Base-by-base conservation (phyloP, 2,329 filamentous ascomycete genomes). In the Penicillium sp. region DNA sequence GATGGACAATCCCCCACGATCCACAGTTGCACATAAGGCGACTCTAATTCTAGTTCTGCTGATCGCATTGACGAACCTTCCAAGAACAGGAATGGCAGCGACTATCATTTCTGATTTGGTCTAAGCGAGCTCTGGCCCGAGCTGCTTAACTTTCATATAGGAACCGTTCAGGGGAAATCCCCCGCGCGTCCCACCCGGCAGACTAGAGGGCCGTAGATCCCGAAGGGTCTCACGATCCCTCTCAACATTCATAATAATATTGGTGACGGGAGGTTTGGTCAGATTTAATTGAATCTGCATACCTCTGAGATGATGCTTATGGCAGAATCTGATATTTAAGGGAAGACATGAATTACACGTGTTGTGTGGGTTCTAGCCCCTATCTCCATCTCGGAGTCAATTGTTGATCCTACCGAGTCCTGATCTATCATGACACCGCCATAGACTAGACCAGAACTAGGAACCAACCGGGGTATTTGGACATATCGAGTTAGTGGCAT, bases 51-150 rank as follows among this genome's bases (percentile, higher is more conserved):
- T 27, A 46, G 44, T 10, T 11, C 7, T 24, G 44, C 44, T 6
- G 24, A 46, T 46, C 44, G 13, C 24, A 46, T 29, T 13, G 37
- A 35, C 27, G 27, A 21, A 46, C 14, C 42, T 9, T 24, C 44
- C 31, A 49, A 49, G 29, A 54, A 22, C 42, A 35, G 10, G 48
- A 31, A 29, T 54, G 52, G 37, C 37, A 29, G 39, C 26, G 63
- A 53, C n/a, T 43, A 65, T 66, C 61, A 57, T 58, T 66, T 39
- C 64, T 60, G 4, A 16, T 46, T 29, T 54, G 8, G 61, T 55
- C 54, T 66, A 64, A 65, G 59, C 64, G 63, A 66, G 55, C 43
- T 43, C 14, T 49, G 31, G 53, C 33, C 50, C 44, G 44, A 48
- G 35, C 27, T 37, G 49, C 43, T 31, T 13, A 49, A 1, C 21